phyloP scores from a whole-genome alignment of 768 basidiomycete species.

The Tylopilus subfusipes region DNA sequence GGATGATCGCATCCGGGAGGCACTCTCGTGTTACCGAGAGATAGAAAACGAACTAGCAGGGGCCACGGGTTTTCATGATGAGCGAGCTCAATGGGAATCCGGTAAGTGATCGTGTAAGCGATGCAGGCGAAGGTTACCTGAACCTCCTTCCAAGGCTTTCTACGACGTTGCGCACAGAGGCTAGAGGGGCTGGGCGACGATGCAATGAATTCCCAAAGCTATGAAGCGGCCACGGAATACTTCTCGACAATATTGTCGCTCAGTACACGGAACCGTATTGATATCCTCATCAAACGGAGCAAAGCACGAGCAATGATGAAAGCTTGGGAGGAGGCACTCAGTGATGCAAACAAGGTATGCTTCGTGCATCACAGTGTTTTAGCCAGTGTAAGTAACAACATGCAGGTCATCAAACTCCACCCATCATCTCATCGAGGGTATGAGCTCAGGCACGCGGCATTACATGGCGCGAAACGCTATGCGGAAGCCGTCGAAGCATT shows the following conservation, averaged over 20 bases:
- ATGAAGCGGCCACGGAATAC: too few species aligned
- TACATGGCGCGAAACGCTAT: background rate
- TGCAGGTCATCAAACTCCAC: background rate
- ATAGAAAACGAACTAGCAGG: background rate
- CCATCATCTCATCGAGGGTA: background rate
- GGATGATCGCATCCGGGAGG: background rate
- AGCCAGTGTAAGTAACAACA: background rate
- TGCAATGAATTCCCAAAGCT: too few species aligned
- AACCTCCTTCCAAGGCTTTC: background rate
- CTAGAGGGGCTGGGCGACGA: background rate
- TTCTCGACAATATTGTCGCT: too few species aligned
- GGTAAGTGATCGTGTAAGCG: background rate
- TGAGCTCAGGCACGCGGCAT: background rate
- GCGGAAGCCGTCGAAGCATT: background rate
- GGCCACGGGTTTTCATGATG: background rate
- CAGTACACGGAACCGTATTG: too few species aligned
- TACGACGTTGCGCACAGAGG: background rate
- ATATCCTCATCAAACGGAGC: too few species aligned
- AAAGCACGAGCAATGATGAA: background rate
- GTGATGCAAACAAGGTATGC: background rate
- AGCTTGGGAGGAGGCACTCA: background rate
- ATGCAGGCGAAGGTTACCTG: background rate
- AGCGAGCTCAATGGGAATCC: background rate
- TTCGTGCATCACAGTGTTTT: background rate
- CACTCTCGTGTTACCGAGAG: background rate